Percentiles rank a stretch among this genome's conserved stretches.
phyloP scores from a whole-genome alignment of 345 rosid genomes.

The Streptanthus diversifolius region DNA sequence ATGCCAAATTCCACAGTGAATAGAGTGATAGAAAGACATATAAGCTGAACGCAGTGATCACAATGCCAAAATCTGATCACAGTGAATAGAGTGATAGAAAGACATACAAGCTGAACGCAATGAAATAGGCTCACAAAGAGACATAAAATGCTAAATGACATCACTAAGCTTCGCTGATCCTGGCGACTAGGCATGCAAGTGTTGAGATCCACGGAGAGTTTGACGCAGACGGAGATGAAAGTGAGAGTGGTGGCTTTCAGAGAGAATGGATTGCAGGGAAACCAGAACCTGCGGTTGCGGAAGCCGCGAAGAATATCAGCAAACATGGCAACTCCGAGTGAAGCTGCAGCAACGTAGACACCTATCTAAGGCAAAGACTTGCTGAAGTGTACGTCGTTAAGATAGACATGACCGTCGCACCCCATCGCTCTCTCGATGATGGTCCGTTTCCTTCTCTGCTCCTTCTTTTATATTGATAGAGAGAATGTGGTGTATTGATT shows the following conservation, averaged over 20 bases:
- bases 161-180: no score
- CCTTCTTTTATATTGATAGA: neutral
- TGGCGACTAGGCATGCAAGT: conserved; percentile 74
- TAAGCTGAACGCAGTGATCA: no score
- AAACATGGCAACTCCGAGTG: conserved; percentile 64
- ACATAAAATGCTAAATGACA: no score
- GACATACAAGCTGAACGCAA: no score
- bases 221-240: conserved; percentile 55
- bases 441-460: neutral
- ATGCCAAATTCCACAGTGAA: no score
- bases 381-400: conserved; percentile 52
- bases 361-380: conserved; percentile 83
- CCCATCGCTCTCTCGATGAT: conserved; percentile 34
- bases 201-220: conserved; percentile 81
- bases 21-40: no score
- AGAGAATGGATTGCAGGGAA: conserved; percentile 61
- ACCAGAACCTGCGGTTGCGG: conserved; percentile 62
- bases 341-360: conserved; percentile 69
- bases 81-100: no score
- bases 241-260: conserved; percentile 76
- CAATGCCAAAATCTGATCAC: no score
- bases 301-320: conserved; percentile 56
- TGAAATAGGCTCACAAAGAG: no score
- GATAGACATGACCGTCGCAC: conserved; percentile 55
- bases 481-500: neutral